Base-by-base conservation (phyloP, 2,329 filamentous ascomycete genomes). In the Balansia obtecta region DNA sequence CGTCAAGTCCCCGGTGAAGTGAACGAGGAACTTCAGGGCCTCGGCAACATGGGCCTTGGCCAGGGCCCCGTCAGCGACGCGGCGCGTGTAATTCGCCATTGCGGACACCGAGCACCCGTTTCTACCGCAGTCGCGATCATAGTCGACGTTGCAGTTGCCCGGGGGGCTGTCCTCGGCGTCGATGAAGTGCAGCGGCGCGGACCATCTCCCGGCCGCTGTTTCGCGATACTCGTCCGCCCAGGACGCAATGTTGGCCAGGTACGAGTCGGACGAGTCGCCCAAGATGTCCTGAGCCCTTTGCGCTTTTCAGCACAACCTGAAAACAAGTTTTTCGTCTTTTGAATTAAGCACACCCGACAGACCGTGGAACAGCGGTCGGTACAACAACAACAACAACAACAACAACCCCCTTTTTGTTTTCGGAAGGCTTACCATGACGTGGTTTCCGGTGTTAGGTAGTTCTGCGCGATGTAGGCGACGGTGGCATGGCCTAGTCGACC, bases 1-100 rank as follows among this genome's bases (percentile, higher is more conserved):
- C 49, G 75, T 73, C 50, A 79, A 73, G 58, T 80, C 79, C 38
- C 75, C 76, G 40, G 76, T 52, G 57, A 82, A 77, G 63, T 77
- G 67, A n/a, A 65, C 59, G 20, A 65, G 53, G 49, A 61, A 62
- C 51, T 57, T 60, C 22, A 61, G 54, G 2, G 58, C 54, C 50
- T 58, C 49, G 41, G 52, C 49, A 15, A 47, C 40, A 16, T 61
- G 48, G 27, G 51, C 52, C 1, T 41, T 52, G 46, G 49, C 43
- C 27, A 59, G 53, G 2, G 53, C 52, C 4, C 45, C 53, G 42
- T 58, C 53, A 11, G 38, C 38, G 1, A 59, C 55, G 6, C 58
- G 59, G 54, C 57, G 57, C 5, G 60, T 61, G 48, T 61, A 62
- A 50, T 62, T 61, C 50, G 58, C 57, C 16, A 61, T 50, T 52